These are phyloP conservation scores for Entophlyctis luteolus DNA, from an alignment of 192 early-diverging fungal genomes.

Conservation along the genomic window DNA sequence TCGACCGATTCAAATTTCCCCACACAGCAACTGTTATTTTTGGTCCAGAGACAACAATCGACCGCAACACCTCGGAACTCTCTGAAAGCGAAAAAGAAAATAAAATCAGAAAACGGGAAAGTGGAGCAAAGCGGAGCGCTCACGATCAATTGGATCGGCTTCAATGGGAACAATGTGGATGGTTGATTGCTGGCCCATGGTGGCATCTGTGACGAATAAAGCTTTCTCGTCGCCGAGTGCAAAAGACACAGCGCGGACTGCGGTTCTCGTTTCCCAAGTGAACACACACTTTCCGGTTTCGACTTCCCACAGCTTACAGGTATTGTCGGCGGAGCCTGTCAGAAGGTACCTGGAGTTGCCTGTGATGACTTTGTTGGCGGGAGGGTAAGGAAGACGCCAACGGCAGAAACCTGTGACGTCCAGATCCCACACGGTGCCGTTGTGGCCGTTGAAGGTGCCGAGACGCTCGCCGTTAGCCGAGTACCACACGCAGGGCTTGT, in stretches of 20 bases:
- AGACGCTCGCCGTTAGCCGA: conserved; percentile 97
- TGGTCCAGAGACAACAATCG: conserved; percentile 67
- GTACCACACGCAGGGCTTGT: conserved; percentile 90
- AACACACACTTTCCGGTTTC: conserved; percentile 84
- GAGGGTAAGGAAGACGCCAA: background rate
- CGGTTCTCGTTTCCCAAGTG: conserved; percentile 84
- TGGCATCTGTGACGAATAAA: conserved; percentile 90
- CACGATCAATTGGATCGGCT: conserved; percentile 59
- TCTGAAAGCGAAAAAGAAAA: conserved; percentile 41
- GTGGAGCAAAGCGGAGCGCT: conserved; percentile 14
- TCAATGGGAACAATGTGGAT: conserved; percentile 80
- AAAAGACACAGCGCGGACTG: conserved; percentile 87
- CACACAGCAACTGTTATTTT: conserved; percentile 92
- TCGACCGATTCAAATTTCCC: conserved; percentile 88
- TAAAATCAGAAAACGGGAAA: background rate
- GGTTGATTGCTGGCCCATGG: conserved; percentile 87
- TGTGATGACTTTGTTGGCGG: conserved; percentile 16
- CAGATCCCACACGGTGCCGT: conserved; percentile 91
- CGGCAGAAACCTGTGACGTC: conserved; percentile 75
- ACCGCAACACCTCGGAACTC: conserved; percentile 71
- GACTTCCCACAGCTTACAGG: conserved; percentile 88
- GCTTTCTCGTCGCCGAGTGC: conserved; percentile 84
- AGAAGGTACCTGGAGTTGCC: conserved; percentile 71
- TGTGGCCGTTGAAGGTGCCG: conserved; percentile 80
- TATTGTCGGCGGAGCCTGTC: conserved; percentile 89